Evolutionary conservation across 225 moss, liverwort and hornwort species (phyloP), one percentile per base, ranked within the genome.

Genomic region (Physcomitrium patens): DNA sequence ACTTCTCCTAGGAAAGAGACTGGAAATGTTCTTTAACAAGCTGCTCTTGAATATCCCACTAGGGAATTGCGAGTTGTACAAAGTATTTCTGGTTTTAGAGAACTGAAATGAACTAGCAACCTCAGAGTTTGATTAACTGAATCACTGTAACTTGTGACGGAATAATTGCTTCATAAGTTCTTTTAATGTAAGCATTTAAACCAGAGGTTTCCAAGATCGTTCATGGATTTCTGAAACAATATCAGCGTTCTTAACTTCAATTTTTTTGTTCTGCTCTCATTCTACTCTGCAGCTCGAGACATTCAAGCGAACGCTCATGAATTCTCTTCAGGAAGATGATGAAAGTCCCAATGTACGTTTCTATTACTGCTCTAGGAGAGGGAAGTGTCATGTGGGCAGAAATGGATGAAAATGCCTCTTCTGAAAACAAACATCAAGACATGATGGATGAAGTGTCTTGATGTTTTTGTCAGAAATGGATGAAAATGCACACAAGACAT

Each of bases 241-340:
- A 43, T 42, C 12, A 63, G 51, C 62, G 43, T 26, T 43, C 43
- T 63, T 22, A 63, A 59, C 16, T 11, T 53, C 3, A 72, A 20
- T 42, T n/a, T 37, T 37, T 50, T 22, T 51, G 20, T 73, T 73
- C 22, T 43, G 8, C 1, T 52, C 23, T 67, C 23, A n/a, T 70
- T 61, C 12, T 54, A 60, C 68, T 18, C 49, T 75, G 74, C 84
- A 85, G 85, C 80, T 94, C 86, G 91, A 94, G 78, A 90, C 93
- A 14, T 94, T 94, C 75, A 94, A 94, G 86, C 87, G 89, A 5
- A 94, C 93, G 65, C 78, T 94, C 7, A 89, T 94, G 93, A 91
- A 94, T 72, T 94, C 93, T 43, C 76, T 94, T 69, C 93, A 91
- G 72, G 93, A 94, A 70, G 93, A 94, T 61, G 91, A 91, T 10